These are phyloP conservation scores for Trifolium fragiferum DNA, from an alignment of 306 rosid species.

Conservation along the genomic window DNA sequence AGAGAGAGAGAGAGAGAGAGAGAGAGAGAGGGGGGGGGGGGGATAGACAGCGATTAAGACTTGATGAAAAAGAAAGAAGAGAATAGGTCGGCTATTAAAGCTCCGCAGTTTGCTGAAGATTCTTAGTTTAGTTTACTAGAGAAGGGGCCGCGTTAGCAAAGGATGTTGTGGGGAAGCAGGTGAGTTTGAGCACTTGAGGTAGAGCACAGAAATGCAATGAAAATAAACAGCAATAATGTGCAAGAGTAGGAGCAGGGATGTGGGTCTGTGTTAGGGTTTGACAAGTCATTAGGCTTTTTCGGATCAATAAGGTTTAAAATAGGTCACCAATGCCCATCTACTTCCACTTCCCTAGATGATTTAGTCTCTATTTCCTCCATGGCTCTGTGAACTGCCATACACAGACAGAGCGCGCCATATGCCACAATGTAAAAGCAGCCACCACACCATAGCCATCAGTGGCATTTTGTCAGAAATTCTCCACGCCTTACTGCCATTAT, in stretches of 20 bases:
- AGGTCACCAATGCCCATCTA: not conserved
- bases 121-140: not conserved
- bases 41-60: too few species aligned
- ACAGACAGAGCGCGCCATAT: not conserved
- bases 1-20: too few species aligned
- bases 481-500: not conserved
- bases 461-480: not conserved
- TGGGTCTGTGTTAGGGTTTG: not conserved
- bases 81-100: not conserved
- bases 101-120: not conserved
- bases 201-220: not conserved
- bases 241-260: not conserved
- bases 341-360: not conserved
- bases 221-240: not conserved
- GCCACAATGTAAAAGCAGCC: not conserved
- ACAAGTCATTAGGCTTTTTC: not conserved
- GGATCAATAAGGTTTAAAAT: not conserved
- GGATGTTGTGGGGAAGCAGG: not conserved
- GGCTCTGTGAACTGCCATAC: not conserved
- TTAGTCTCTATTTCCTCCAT: slow-evolving; percentile 1
- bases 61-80: not conserved
- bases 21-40: too few species aligned
- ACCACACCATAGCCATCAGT: not conserved
- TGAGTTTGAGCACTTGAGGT: slow-evolving; percentile 15
- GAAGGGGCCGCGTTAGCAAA: not conserved